phyloP scores from a whole-genome alignment of 371 early-diverging fungal genomes.

The Phascolomyces articulosus region DNA sequence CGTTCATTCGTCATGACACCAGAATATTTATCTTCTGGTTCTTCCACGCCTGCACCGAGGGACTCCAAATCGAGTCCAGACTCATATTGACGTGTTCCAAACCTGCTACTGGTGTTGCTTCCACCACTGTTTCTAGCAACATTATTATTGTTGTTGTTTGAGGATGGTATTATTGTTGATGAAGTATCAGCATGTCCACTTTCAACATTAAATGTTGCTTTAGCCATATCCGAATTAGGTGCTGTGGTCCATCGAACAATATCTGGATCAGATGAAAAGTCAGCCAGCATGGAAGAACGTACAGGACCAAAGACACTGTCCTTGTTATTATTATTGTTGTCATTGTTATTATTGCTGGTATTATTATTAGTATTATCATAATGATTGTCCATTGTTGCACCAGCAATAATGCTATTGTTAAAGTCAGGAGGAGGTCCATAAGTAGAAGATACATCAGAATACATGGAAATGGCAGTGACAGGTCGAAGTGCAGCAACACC shows the following conservation, averaged over 20 bases:
- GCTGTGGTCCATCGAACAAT: constrained; percentile 40
- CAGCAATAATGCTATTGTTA: too few relatives aligned
- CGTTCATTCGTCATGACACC: constrained; percentile 6
- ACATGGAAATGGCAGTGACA: constrained; percentile 23
- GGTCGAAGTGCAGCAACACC: constrained; percentile 20
- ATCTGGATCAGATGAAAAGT: constrained; percentile 38
- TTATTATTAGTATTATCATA: too few relatives aligned
- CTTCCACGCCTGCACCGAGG: background rate
- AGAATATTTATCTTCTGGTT: constrained; percentile 9
- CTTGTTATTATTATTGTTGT: background rate
- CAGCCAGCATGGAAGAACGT: constrained; percentile 17
- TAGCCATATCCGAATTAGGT: constrained; percentile 12
- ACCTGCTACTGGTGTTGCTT: background rate
- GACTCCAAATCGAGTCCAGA: constrained; percentile 17
- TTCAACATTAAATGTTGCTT: constrained; percentile 3
- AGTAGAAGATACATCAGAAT: constrained; percentile 22
- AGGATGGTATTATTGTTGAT: background rate
- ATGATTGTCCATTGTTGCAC: too few relatives aligned
- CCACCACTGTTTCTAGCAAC: background rate
- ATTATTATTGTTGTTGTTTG: constrained; percentile 1
- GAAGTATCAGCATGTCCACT: background rate
- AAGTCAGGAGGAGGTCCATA: background rate
- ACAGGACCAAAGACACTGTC: constrained; percentile 8
- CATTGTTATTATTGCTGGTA: background rate
- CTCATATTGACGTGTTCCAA: constrained; percentile 10